phyloP scores from a whole-genome alignment of 371 early-diverging fungal genomes.

The Mucor lusitanicus region DNA sequence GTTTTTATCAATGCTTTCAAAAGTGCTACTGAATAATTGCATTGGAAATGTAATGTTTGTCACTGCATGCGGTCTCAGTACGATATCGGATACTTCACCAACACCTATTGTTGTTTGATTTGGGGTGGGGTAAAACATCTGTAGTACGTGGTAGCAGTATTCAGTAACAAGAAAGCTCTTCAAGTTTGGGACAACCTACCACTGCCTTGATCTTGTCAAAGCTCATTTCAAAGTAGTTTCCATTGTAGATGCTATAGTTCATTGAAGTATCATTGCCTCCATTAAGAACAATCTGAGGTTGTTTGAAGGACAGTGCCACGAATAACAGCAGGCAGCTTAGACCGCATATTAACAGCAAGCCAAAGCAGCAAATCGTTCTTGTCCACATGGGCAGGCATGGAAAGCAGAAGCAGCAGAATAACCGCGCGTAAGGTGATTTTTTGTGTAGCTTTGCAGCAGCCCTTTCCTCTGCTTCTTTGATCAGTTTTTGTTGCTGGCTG shows the following conservation, averaged over 20 bases:
- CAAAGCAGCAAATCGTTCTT: slow-evolving; percentile 17
- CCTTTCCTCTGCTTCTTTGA: slow-evolving; percentile 1
- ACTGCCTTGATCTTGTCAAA: slow-evolving; percentile 16
- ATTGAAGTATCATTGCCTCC: background rate
- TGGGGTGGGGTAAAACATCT: slow-evolving; percentile 14
- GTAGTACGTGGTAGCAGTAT: background rate
- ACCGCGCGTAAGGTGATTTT: background rate
- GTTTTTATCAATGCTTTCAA: background rate
- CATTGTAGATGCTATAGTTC: slow-evolving; percentile 8
- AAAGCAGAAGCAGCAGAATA: slow-evolving; percentile 13
- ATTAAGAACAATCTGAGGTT: slow-evolving; percentile 6
- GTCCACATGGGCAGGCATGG: slow-evolving; percentile 22
- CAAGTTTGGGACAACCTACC: background rate
- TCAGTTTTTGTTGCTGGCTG: background rate
- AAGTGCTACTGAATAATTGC: background rate
- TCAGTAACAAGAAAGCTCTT: background rate
- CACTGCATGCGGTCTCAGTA: slow-evolving; percentile 2
- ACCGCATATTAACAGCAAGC: slow-evolving; percentile 6
- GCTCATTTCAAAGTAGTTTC: slow-evolving; percentile 12
- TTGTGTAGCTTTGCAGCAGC: background rate
- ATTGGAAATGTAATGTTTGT: slow-evolving; percentile 14
- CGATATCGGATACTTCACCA: slow-evolving; percentile 7
- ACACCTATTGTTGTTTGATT: slow-evolving; percentile 14
- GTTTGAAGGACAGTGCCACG: background rate
- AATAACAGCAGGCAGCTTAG: background rate